Evolutionary conservation across 139 green algal species (phyloP), one percentile per base, ranked within the genome.

Genomic region (Protoeuglena noctilucae): DNA sequence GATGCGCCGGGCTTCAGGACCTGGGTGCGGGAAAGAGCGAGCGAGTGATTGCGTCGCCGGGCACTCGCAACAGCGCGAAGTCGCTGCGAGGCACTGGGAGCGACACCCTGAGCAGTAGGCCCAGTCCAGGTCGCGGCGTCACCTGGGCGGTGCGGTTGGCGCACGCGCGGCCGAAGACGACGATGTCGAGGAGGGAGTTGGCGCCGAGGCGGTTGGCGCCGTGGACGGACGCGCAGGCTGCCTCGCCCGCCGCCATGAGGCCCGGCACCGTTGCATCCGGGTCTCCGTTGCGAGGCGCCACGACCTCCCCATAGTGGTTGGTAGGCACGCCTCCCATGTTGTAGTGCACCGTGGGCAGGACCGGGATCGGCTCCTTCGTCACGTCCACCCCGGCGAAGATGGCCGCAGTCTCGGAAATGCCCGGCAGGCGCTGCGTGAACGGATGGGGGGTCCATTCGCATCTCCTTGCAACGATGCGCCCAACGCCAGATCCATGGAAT

Each of bases 251-350:
- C 0, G 91, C 91, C 59, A 96, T 69, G 3, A 98, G 82, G 40
- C 91, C 91, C 0, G 88, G 87, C 40, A 98, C 85, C 0, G 94
- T 59, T 2, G 55, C 49, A 60, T 96, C 85, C 23, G 84, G 81
- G 64, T 95, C 21, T 67, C 21, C 24, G 24, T 55, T 61, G 28
- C 51, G 70, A 19, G 76, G 73, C 12, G 29, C 28, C n/a, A 82
- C 64, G 39, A 78, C 80, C 72, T 94, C 74, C 22, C 90, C 90
- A 24, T 81, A 64, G 69, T 92, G 87, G 76, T 96, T 97, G 56
- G 89, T 98, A 31, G 90, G 90, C 48, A 97, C 83, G 63, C 90
- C 90, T 18, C 90, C 90, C 90, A 97, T 97, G 76, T 97, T 97
- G 78, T 98, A 97, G 71, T 98, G 90, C 57, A 98, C 90, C 7